These are phyloP conservation scores for Pecoramyces ruminantium DNA, from an alignment of 192 early-diverging fungal species.

Conservation along the genomic window DNA sequence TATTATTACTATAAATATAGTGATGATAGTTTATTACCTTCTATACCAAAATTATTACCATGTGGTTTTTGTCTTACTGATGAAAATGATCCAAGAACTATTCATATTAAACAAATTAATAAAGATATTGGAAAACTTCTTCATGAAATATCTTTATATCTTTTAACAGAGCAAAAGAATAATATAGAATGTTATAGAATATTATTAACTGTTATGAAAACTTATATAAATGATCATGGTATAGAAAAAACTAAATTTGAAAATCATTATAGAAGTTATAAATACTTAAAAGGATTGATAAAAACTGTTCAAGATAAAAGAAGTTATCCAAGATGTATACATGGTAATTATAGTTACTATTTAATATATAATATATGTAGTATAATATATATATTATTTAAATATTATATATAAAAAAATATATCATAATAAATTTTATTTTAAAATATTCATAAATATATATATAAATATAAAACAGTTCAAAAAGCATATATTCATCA, in stretches of 20 bases:
- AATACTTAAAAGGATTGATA: background rate
- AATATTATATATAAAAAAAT: slow-evolving; percentile 2
- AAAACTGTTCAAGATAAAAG: slow-evolving; percentile 2
- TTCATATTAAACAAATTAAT: slow-evolving; percentile 27
- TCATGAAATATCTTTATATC: slow-evolving; percentile 25
- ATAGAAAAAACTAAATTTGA: background rate
- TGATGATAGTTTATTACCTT: background rate
- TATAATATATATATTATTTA: slow-evolving; percentile 28
- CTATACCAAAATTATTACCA: slow-evolving; percentile 5
- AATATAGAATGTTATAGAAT: slow-evolving; percentile 61
- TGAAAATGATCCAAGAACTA: slow-evolving; percentile 20
- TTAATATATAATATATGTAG: slow-evolving; percentile 11
- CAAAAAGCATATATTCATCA: slow-evolving; percentile 32
- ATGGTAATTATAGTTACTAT: background rate
- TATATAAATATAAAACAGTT: slow-evolving; percentile 28
- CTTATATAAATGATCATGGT: slow-evolving; percentile 10
- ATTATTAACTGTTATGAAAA: slow-evolving; percentile 29
- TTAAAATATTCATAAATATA: slow-evolving; percentile 22
- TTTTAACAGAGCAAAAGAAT: slow-evolving; percentile 38
- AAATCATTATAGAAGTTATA: background rate
- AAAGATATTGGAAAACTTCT: slow-evolving; percentile 28
- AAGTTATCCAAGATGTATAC: background rate
- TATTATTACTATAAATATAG: too few species aligned
- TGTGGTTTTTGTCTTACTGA: slow-evolving; percentile 36
- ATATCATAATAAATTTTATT: background rate